Base-by-base conservation (phyloP, 31 red algal genomes). In the Odonthalia washingtoniensis region DNA sequence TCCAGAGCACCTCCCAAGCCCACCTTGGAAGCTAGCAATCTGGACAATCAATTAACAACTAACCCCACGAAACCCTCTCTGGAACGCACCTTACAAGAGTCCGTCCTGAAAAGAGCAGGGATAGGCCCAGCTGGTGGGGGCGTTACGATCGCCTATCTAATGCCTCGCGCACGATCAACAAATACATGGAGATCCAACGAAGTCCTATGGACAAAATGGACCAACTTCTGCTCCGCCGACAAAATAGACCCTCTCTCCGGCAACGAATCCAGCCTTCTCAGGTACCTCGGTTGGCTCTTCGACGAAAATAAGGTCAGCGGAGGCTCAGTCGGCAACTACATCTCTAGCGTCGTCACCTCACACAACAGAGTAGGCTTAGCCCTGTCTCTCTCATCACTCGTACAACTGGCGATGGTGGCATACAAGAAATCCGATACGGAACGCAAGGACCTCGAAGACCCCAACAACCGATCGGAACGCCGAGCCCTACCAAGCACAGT, bases 281-380 rank as follows among this genome's bases (percentile, higher is more conserved):
- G 80, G 4, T 70, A 66, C 17, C 62, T 70, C n/a, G 62, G 80
- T 24, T 83, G 78, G 5, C 62, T 83, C 30, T 83, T 69, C 62
- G 80, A 83, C 3, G 40, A 37, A 21, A 70, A 83, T 31, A 70
- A 30, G 18, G 62, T 83, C 31, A 40, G 14, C 32, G 80, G 60
- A 5, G 52, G 33, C 26, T 83, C 80, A 3, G 62, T 83, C 2
- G 60, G 80, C 2, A 83, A 83, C 64, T 83, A 70, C 80, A 21
- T 70, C 6, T 83, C 80, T 6, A 37, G 32, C 3, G 64, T 83
- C 40, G 36, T 68, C 62, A 83, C 80, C 4, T 26, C 62, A 21
- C 80, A 83, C 26, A 70, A 3, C 5, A 26, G 80, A 17, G 16
- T 64, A 6, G 74, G 41, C n/a, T 6, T 45, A 37, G 31, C 74